A percentile compares a stretch with the other conserved stretches of the same genome.
Conservation (phyloP, 176 grass and related monocot genomes). For the Tuctoria greenei region DNA sequence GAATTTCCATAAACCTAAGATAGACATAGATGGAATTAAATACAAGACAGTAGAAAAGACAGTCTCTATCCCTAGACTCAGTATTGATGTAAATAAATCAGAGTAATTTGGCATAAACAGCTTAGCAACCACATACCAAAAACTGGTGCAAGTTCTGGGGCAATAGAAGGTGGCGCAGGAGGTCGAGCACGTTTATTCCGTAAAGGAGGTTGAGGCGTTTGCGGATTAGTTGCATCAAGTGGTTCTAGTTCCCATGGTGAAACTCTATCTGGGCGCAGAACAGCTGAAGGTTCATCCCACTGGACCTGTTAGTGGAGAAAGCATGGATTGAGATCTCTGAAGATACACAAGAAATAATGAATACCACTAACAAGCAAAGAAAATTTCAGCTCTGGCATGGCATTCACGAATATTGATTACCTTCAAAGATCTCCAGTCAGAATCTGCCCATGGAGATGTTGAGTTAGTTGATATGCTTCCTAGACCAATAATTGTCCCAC, state of each 20-base stretch:
- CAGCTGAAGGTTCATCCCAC: slow-evolving; percentile 68
- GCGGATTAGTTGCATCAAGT: slow-evolving; percentile 32
- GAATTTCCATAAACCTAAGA: slow-evolving; percentile 70
- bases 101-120: background rate
- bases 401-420: slow-evolving; percentile 40
- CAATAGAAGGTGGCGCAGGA: slow-evolving; percentile 40
- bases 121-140: slow-evolving; percentile 54
- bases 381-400: background rate
- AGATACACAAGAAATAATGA: slow-evolving; percentile 12
- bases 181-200: slow-evolving; percentile 64
- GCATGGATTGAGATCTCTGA: slow-evolving; percentile 23
- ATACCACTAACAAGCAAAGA: slow-evolving; percentile 1
- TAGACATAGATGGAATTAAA: slow-evolving; percentile 29
- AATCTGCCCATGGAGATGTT: slow-evolving; percentile 72
- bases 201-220: slow-evolving; percentile 37
- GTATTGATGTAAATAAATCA: background rate
- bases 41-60: background rate
- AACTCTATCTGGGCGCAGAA: slow-evolving; percentile 64
- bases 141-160: slow-evolving; percentile 43
- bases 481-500: slow-evolving; percentile 73
- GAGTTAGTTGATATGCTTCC: slow-evolving; percentile 42
- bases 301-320: slow-evolving; percentile 51
- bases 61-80: background rate
- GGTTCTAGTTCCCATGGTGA: slow-evolving; percentile 87
- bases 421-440: slow-evolving; percentile 80